Base-by-base conservation (phyloP, 208 protist species). In the Leishmania martiniquensis region DNA sequence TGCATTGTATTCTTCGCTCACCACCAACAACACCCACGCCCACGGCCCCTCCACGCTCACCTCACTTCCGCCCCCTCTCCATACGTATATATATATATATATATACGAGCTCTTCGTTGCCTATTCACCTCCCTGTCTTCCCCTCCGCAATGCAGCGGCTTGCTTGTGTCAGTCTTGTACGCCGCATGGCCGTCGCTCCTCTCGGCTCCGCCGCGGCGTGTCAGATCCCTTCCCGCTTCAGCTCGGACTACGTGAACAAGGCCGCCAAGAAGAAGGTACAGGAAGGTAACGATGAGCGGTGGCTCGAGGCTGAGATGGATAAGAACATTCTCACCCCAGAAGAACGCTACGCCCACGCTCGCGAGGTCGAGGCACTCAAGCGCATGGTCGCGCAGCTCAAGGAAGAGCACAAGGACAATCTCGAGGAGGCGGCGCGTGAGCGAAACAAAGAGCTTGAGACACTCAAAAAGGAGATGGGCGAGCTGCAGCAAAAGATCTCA, bases 261-360 rank as follows among this genome's bases (percentile, higher is more conserved):
- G 83, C 81, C 39, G 76, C 78, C 34, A 83, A 90, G 69, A 83
- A 94, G 77, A 91, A 92, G 67, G 62, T 89, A 13, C 62, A 83
- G 51, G 57, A 79, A 32, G 77, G 73, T 39, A 73, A 89, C 42
- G 85, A 95, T 17, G 91, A 95, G 55, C 90, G 90, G 75, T 97
- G 93, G 93, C 76, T 97, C 29, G 93, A 97, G 87, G 93, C 93
- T n/a, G 91, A 97, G 85, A 84, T 95, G 34, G 90, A 95, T 39
- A 88, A 95, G 76, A 95, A 95, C 74, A 89, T 95, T 52, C 87
- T 87, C 65, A 86, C 89, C 15, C 91, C 91, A 39, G 91, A 97
- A 82, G 93, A 97, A 75, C 91, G 88, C 42, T 97, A 97, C 80
- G 93, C 93, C 5, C 83, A 89, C 76, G 74, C 89, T 29, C 84